Base-by-base conservation (phyloP, 176 grass and related monocot genomes). In the Cenchrus purpureus region DNA sequence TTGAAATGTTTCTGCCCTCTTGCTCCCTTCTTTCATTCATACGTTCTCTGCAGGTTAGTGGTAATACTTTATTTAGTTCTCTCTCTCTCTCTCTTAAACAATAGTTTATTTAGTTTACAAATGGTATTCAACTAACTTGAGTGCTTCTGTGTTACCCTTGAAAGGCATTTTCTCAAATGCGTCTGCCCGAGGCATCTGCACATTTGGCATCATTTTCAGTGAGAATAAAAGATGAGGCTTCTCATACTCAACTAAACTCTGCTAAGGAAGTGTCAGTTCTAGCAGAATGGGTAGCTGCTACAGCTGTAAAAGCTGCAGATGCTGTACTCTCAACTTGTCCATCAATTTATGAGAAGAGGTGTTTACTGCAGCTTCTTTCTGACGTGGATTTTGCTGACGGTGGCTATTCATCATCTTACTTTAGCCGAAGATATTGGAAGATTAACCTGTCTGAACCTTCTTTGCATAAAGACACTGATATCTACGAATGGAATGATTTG, bases 101-200 rank as follows among this genome's bases (percentile, higher is more conserved):
- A 78, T 65, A 71, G 29, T 56, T 84, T 64, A 16, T 42, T 79
- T 87, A 69, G 2, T 71, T 87, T 78, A 54, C 14, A 55, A 10
- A 44, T 53, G 54, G 14, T 83, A 82, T 79, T 73, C 48, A 88
- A 52, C 66, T 89, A 81, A 78, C 50, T 67, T 83, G 52, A 73
- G 53, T 11, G 54, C 84, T 65, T 81, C 78, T 77, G 34, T 85
- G 10, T 51, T 82, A 87, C 83, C 32, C 34, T 56, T 86, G 69
- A 81, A 73, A 98, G 96, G 96, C 96, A 75, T 98, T 98, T 91
- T 95, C 87, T 84, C 96, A 98, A 92, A 98, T 98, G 96, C 89
- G 96, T 61, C 72, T 98, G 49, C 51, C 91, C 4, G 96, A 98
- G 81, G 96, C 96, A 59, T 95, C 96, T 43, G 87, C 86, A 32